These are phyloP conservation scores for Chamaenerion angustifolium DNA, from an alignment of 345 rosid genomes.

Conservation along the genomic window DNA sequence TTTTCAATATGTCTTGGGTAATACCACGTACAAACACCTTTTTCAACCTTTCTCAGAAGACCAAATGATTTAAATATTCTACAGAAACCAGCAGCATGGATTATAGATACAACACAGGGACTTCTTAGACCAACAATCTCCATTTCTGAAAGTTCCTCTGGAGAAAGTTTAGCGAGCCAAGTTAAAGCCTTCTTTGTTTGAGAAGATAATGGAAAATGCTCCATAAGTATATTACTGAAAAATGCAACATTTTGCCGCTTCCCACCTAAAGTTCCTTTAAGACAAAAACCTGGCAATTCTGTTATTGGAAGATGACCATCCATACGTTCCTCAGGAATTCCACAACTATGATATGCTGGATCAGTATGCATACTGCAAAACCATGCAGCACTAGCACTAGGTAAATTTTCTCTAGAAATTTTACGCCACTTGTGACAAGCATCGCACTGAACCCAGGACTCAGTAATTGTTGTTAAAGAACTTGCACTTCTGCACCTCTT, in stretches of 20 bases:
- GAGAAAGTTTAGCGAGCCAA: constrained; percentile 68
- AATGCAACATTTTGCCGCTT: constrained; percentile 53
- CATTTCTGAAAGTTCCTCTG: constrained; percentile 64
- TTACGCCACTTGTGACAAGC: constrained; percentile 91
- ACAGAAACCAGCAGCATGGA: constrained; percentile 29
- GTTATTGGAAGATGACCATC: constrained; percentile 44
- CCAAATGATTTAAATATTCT: constrained; percentile 80
- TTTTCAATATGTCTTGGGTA: constrained; percentile 57
- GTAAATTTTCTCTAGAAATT: constrained; percentile 25
- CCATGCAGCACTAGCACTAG: constrained; percentile 54
- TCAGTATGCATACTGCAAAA: constrained; percentile 88
- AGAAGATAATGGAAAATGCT: constrained; percentile 34
- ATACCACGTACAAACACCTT: constrained; percentile 56
- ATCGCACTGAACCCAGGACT: constrained; percentile 91
- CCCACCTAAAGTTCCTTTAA: constrained; percentile 49
- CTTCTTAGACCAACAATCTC: constrained; percentile 65
- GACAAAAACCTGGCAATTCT: constrained; percentile 58
- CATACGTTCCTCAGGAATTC: constrained; percentile 68
- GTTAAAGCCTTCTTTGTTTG: constrained; percentile 49
- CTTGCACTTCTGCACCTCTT: constrained; percentile 20
- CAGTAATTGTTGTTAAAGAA: constrained; percentile 20
- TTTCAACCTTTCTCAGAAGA: constrained; percentile 46
- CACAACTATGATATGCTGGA: constrained; percentile 49
- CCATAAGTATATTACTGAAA: constrained; percentile 61
- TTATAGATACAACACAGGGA: constrained; percentile 33